Percentiles rank a stretch among this genome's conserved stretches.
phyloP scores from a whole-genome alignment of 2,329 filamentous ascomycete species.

The Alternaria arborescens region DNA sequence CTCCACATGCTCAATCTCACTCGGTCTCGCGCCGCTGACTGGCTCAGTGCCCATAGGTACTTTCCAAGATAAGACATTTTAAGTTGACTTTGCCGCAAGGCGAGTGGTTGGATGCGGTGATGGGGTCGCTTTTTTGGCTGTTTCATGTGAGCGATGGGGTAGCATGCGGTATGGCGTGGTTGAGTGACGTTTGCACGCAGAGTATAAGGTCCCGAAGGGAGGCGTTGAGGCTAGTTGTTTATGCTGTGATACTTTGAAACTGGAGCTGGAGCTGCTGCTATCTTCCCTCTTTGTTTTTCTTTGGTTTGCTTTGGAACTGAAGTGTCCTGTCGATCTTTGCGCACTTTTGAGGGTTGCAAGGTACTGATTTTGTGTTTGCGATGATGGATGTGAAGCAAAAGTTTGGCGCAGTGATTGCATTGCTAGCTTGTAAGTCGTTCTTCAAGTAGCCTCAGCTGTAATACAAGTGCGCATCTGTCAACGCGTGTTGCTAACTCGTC shows the following conservation, averaged over 20 bases:
- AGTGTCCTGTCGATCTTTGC: background rate
- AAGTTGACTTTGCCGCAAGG: slow-evolving; percentile 2
- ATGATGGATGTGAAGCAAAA: slow-evolving; percentile 7
- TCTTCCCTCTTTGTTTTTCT: background rate
- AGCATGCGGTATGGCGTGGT: slow-evolving; percentile 1
- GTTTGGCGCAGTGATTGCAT: slow-evolving; percentile 19
- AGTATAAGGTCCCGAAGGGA: slow-evolving; percentile 1
- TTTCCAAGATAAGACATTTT: slow-evolving; percentile 6
- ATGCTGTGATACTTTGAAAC: background rate
- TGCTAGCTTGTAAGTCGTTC: slow-evolving; percentile 20
- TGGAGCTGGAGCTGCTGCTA: background rate
- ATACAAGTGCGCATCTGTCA: background rate
- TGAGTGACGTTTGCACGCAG: slow-evolving; percentile 5
- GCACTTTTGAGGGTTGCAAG: background rate
- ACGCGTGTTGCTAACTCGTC: background rate
- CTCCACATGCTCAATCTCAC: slow-evolving; percentile 6
- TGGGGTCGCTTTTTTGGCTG: slow-evolving; percentile 9
- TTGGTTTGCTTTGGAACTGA: background rate
- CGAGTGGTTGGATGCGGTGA: background rate
- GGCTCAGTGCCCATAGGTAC: slow-evolving; percentile 1
- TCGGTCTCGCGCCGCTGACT: slow-evolving; percentile 5
- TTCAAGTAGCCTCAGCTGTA: background rate
- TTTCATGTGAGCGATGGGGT: slow-evolving; percentile 2
- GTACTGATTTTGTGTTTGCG: background rate
- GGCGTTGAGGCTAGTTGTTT: slow-evolving; percentile 4